A percentile compares a stretch with the other conserved stretches of the same genome.
phyloP scores from a whole-genome alignment of 371 early-diverging fungal species.

The Furculomyces boomerangus region DNA sequence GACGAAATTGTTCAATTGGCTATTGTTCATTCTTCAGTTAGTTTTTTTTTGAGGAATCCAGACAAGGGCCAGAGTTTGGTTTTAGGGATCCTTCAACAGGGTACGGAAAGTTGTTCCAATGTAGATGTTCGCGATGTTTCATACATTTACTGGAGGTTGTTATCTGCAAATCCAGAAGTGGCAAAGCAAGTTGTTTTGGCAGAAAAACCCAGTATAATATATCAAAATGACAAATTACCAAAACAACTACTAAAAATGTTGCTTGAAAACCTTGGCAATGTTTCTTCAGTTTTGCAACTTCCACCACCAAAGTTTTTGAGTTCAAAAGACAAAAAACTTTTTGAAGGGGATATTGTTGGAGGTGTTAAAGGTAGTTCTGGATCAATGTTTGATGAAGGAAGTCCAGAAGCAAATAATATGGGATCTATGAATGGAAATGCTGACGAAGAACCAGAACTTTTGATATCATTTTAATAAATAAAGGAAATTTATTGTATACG shows the following conservation, averaged over 20 bases:
- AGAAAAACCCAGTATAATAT: constrained; percentile 31
- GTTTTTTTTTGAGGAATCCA: constrained; percentile 77
- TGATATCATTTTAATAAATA: constrained; percentile 21
- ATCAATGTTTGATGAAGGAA: not conserved
- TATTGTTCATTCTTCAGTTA: constrained; percentile 74
- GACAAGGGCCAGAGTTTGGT: constrained; percentile 74
- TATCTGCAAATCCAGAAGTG: constrained; percentile 80
- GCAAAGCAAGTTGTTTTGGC: constrained; percentile 46
- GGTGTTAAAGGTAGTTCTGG: not conserved
- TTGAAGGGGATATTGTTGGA: constrained; percentile 9
- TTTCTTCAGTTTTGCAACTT: constrained; percentile 88
- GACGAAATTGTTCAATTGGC: constrained; percentile 59
- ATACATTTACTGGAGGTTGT: constrained; percentile 88
- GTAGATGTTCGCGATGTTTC: constrained; percentile 92
- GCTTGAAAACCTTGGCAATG: constrained; percentile 58
- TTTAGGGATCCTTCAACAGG: constrained; percentile 64
- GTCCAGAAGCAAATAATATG: not conserved
- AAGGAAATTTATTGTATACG: not conserved
- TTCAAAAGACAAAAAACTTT: constrained; percentile 11
- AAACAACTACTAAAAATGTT: constrained; percentile 57
- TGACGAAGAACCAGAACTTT: constrained; percentile 20
- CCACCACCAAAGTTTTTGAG: constrained; percentile 48
- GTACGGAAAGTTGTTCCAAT: constrained; percentile 80
- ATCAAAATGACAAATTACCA: constrained; percentile 22
- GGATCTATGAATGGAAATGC: constrained; percentile 4